Conservation (phyloP, 2,329 filamentous ascomycete genomes). For the Penicillium thymicola region DNA sequence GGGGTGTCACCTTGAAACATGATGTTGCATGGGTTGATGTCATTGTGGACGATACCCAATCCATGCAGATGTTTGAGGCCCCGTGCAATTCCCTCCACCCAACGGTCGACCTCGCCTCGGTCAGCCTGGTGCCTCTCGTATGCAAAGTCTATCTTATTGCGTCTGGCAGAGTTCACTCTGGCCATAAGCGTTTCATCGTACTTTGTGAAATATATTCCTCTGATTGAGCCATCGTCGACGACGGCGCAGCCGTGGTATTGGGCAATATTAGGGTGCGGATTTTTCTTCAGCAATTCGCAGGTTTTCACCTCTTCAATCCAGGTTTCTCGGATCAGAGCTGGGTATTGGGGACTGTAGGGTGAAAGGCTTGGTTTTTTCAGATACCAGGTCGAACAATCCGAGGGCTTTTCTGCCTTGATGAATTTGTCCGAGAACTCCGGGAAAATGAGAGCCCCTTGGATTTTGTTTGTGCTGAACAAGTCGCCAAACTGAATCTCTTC, state of each 20-base stretch:
- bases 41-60: conserved; percentile 83
- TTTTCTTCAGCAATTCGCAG: conserved; percentile 1
- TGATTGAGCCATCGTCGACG: not conserved
- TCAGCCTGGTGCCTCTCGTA: not conserved
- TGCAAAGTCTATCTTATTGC: not conserved
- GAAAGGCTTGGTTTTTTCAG: conserved; percentile 5
- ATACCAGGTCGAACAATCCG: not conserved
- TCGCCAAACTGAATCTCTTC: not conserved
- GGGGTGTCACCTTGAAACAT: conserved; percentile 57
- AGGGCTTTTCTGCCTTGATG: not conserved
- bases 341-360: not conserved
- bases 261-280: conserved; percentile 4
- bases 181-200: conserved; percentile 6
- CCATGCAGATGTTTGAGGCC: conserved; percentile 82
- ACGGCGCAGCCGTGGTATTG: conserved; percentile 8
- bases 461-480: conserved; percentile 4
- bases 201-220: conserved; percentile 2
- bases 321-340: not conserved
- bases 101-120: not conserved
- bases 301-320: conserved; percentile 3
- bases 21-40: conserved; percentile 91
- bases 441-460: not conserved
- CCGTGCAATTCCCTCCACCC: conserved; percentile 16
- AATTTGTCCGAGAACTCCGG: conserved; percentile 4
- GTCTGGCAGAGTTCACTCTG: not conserved